Evolutionary conservation across 805 yeast genomes (phyloP), one percentile per base, ranked within the genome.

Genomic region (Komagataella phaffii): DNA sequence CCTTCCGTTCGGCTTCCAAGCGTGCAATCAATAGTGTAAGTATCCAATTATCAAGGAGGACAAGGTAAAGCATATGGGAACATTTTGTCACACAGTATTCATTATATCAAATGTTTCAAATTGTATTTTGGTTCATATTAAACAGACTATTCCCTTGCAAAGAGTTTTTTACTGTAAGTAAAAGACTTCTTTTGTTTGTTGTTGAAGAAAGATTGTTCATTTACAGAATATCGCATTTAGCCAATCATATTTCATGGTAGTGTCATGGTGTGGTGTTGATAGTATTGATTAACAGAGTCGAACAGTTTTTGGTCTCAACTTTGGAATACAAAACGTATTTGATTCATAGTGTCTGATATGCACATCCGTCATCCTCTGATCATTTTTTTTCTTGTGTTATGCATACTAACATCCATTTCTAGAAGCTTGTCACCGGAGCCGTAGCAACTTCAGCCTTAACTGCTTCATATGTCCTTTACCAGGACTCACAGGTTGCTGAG

Each of bases 401-500:
- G 45, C 8, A 23, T 45, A 50, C 49, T 17, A 17, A 48, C 40
- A 30, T 30, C 40, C 40, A 30, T 30, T 30, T 30, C 14, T 79
- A 75, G 62, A 82, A 74, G 63, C 63, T 74, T 61, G 70, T 82
- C 60, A 74, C 77, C 58, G 83, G 83, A 61, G 72, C 81, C 53
- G 83, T 81, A 59, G 88, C 86, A 54, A 76, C 80, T 50, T 76
- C 87, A 53, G 96, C 95, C 58, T 72, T 86, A 56, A 77, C 88
- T 53, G 88, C 95, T 48, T 85, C 93, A 53, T 85, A 84, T 68
- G 73, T 85, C 63, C 74, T 86, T 64, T 88, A 88, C 73, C 80
- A 86, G 64, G 96, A 88, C 68, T 76, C 89, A 30, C 79, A 82
- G 69, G 82, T 88, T 56, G 96, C 96, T 53, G 81, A 79, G 63